These are phyloP conservation scores for Porogramme epimiltina DNA, from an alignment of 1,284 basidiomycete species.

Conservation along the genomic window DNA sequence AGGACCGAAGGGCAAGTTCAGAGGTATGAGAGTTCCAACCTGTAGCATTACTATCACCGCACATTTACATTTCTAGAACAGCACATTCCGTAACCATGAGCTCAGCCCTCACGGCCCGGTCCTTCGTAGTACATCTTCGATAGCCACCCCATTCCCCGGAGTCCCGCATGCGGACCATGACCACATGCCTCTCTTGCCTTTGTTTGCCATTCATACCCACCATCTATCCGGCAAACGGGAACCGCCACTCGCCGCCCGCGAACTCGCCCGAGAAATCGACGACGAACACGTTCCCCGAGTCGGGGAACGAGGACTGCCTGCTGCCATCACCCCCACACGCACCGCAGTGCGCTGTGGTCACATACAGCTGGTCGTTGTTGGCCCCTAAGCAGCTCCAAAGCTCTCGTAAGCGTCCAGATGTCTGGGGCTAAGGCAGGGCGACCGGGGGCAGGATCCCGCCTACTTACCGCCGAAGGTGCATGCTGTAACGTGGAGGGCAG, in stretches of 20 bases:
- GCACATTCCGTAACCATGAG: neutral
- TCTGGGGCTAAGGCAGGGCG: neutral
- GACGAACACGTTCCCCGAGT: constrained; percentile 67
- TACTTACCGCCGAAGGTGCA: constrained; percentile 67
- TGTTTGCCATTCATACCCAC: neutral
- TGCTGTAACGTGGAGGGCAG: constrained; percentile 60
- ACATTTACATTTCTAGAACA: neutral
- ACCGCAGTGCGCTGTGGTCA: constrained; percentile 67
- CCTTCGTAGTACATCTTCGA: no score
- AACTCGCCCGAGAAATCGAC: constrained; percentile 60
- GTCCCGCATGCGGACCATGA: neutral
- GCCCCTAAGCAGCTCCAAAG: constrained; percentile 40
- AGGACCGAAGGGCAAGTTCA: no score
- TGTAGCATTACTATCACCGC: no score
- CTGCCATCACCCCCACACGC: constrained; percentile 52
- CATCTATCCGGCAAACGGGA: constrained; percentile 35
- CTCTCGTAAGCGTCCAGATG: neutral
- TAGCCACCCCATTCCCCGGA: no score
- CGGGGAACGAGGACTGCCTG: constrained; percentile 53
- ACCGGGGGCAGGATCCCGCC: neutral
- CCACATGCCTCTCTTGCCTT: neutral
- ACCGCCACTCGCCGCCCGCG: constrained; percentile 44
- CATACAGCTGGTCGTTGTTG: constrained; percentile 62
- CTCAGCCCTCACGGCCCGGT: neutral
- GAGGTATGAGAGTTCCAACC: no score